phyloP scores from a whole-genome alignment of 352 stramenopile genomes.

The Globisporangium apiculatum region DNA sequence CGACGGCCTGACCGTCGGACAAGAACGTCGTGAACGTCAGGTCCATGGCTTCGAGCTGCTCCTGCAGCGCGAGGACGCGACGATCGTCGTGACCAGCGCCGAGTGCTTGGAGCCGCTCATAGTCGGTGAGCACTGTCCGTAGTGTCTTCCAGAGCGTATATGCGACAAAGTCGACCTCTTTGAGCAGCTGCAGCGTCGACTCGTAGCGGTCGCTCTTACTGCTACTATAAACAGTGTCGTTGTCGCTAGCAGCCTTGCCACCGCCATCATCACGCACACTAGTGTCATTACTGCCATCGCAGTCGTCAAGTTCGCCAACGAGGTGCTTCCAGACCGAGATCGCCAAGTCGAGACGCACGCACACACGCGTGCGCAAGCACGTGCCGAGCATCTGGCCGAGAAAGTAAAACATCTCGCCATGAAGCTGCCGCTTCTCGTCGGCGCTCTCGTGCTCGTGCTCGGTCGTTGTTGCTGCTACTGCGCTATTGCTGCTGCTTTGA shows the following conservation, averaged over 20 bases:
- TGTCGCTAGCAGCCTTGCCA: not conserved
- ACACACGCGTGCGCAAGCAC: slow-evolving; percentile 75
- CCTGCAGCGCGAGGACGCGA: slow-evolving; percentile 16
- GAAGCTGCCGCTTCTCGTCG: slow-evolving; percentile 48
- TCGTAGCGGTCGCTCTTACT: slow-evolving; percentile 9
- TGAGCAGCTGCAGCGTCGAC: slow-evolving; percentile 31
- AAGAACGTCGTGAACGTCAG: slow-evolving; percentile 69
- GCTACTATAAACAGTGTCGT: not conserved
- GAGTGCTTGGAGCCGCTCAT: slow-evolving; percentile 2
- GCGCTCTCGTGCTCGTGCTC: slow-evolving; percentile 20
- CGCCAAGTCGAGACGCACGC: slow-evolving; percentile 63
- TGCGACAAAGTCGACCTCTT: slow-evolving; percentile 59
- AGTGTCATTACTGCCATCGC: not conserved
- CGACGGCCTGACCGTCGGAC: slow-evolving; percentile 46
- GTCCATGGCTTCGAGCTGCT: slow-evolving; percentile 61
- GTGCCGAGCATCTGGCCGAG: slow-evolving; percentile 88
- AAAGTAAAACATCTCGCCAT: slow-evolving; percentile 86
- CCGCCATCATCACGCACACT: not conserved
- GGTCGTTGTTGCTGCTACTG: not conserved
- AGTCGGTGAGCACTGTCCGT: slow-evolving; percentile 18
- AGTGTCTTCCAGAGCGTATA: slow-evolving; percentile 53
- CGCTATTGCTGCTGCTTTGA: not conserved
- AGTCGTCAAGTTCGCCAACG: slow-evolving; percentile 31
- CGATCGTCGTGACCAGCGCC: not conserved
- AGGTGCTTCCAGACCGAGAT: slow-evolving; percentile 72